Base-by-base conservation (phyloP, 208 protist species). In the Wallacemonas rigidus region DNA sequence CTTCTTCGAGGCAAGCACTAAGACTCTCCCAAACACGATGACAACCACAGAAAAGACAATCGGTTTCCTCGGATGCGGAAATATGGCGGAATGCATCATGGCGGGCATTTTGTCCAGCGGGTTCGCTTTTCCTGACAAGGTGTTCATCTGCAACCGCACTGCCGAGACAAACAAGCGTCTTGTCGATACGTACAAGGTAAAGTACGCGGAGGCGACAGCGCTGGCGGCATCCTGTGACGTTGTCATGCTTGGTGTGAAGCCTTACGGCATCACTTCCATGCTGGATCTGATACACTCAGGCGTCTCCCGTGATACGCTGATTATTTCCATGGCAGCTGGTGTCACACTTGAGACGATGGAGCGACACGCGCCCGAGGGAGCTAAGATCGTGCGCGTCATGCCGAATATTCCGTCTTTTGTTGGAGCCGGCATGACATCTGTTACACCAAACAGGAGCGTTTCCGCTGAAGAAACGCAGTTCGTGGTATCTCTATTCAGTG, bases 61-160 rank as follows among this genome's bases (percentile, higher is more conserved):
- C 68, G 93, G 92, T 39, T 98, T 98, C 83, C 70, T 99, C 53
- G 98, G 98, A 38, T 97, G 88, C 51, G 98, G 98, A n/a, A 92
- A 82, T 71, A 98, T 99, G 96, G 93, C 80, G 3, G 80, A 86
- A 47, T 92, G 95, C 74, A 97, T 99, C 45, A 84, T 98, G 43
- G 57, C 58, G 3, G 93, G 92, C 1, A 44, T 97, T 2, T 43
- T 97, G 35, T 67, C 78, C 11, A 79, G 64, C 6, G 67, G 72
- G 7, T 51, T 69, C 15, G 48, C 82, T 40, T 12, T 71, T 1
- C 53, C 74, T 71, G 75, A 95, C 62, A 76, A 80, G 55, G 80
- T 95, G 2, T 91, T 76, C 69, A 80, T 95, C 2, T 92, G 74
- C 73, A 96, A 98, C 56, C 79, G 83, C 15, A 92, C 81, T 0